These are phyloP conservation scores for Scheffersomyces titani DNA, from an alignment of 1,139 yeast genomes.

Conservation along the genomic window DNA sequence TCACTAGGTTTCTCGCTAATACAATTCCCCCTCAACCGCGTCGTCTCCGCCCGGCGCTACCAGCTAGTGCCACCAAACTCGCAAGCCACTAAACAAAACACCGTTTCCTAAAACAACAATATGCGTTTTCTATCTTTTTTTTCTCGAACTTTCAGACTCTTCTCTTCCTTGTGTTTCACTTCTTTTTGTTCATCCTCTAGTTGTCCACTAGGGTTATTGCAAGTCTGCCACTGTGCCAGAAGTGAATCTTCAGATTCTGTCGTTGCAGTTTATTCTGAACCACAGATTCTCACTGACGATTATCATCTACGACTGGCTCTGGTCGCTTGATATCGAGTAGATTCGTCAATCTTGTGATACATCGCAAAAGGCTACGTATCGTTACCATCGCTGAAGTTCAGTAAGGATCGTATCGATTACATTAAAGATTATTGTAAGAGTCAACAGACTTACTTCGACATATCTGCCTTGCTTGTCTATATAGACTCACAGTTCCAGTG, in stretches of 20 bases:
- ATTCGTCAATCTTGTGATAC: not conserved
- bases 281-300: not conserved
- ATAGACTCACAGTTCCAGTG: not conserved
- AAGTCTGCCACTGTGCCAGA: not conserved
- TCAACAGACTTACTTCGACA: not conserved
- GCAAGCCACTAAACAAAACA: not conserved
- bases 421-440: not conserved
- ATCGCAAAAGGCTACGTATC: not conserved
- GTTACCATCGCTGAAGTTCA: not conserved
- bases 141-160: not conserved
- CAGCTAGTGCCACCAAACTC: not conserved
- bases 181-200: not conserved
- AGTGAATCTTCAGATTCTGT: not conserved
- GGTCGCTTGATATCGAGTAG: not conserved
- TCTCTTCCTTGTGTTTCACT: not conserved
- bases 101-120: not conserved
- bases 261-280: not conserved
- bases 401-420: not conserved
- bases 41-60: not conserved
- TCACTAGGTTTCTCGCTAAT: not conserved
- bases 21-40: not conserved
- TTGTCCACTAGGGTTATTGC: not conserved
- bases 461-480: not conserved
- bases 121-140: not conserved
- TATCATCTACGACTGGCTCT: not conserved